Evolutionary conservation across 2,329 filamentous ascomycete genomes (phyloP).

Genomic region (Pseudofabraea citricarpa): DNA sequence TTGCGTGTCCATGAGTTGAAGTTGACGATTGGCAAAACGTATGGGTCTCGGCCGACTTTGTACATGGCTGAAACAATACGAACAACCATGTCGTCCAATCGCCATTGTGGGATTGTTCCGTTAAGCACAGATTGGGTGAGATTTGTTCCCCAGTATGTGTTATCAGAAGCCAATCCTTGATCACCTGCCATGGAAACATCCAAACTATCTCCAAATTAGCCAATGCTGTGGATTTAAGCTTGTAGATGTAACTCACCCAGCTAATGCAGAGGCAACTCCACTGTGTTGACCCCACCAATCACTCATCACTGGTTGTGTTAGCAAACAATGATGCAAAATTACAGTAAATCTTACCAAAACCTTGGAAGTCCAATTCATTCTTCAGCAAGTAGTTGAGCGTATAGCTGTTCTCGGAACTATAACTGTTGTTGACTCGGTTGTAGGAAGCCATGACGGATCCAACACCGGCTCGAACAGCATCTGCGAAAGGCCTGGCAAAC

Average conservation of each 20-base stretch:
- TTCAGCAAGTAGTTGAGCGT: constrained; percentile 73
- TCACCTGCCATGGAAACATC: constrained; percentile 90
- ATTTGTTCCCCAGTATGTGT: constrained; percentile 68
- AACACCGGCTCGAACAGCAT: constrained; percentile 64
- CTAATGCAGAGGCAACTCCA: constrained; percentile 60
- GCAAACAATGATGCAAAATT: not conserved
- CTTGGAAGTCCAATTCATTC: constrained; percentile 75
- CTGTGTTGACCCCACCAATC: constrained; percentile 76
- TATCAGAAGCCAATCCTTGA: constrained; percentile 65
- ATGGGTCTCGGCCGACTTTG: constrained; percentile 48
- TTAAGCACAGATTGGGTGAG: constrained; percentile 84
- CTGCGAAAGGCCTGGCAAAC: constrained; percentile 42
- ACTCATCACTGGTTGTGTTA: constrained; percentile 49
- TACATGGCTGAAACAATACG: constrained; percentile 71
- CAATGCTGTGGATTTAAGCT: too few species aligned
- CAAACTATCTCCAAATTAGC: too few species aligned
- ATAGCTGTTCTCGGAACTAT: constrained; percentile 73
- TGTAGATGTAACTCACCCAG: too few species aligned
- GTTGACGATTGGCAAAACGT: constrained; percentile 55
- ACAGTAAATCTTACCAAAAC: constrained; percentile 44
- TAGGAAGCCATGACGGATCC: constrained; percentile 74
- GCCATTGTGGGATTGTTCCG: constrained; percentile 81
- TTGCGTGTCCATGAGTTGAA: constrained; percentile 84
- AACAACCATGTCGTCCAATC: constrained; percentile 87
- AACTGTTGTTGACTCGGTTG: constrained; percentile 75